Percentiles rank a stretch among this genome's conserved stretches.
Evolutionary conservation across 2,329 filamentous ascomycete species (phyloP).

Genomic region (Periglandula ipomoeae): DNA sequence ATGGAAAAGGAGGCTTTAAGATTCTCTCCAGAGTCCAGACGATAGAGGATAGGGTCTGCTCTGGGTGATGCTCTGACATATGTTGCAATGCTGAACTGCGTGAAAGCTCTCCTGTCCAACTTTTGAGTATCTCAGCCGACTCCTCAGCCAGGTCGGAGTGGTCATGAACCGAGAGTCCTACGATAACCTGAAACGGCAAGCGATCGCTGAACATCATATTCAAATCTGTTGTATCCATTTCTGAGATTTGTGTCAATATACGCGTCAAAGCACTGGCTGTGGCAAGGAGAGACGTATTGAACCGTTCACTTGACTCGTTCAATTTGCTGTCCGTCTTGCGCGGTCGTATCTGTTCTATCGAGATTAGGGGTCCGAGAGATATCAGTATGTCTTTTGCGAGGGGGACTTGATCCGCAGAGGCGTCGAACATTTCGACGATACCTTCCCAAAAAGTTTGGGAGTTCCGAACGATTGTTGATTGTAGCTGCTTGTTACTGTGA

Average conservation of each 20-base stretch:
- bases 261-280: constrained; percentile 54
- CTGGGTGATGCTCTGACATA: constrained; percentile 29
- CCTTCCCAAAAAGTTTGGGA: constrained; percentile 39
- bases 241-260: constrained; percentile 69
- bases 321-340: constrained; percentile 35
- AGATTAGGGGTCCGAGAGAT: constrained; percentile 60
- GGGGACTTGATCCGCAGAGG: constrained; percentile 59
- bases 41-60: constrained; percentile 33
- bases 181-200: constrained; percentile 61
- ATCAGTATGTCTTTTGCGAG: constrained; percentile 68
- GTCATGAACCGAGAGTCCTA: constrained; percentile 73
- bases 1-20: constrained; percentile 32
- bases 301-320: constrained; percentile 43
- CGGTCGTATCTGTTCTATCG: constrained; percentile 63
- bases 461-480: constrained; percentile 58
- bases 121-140: constrained; percentile 73
- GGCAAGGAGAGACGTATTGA: constrained; percentile 61
- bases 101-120: constrained; percentile 58
- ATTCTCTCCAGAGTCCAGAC: constrained; percentile 30
- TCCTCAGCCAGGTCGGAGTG: constrained; percentile 72
- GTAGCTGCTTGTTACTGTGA: constrained; percentile 48
- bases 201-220: constrained; percentile 59
- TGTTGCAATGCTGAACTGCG: constrained; percentile 31
- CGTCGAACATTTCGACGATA: constrained; percentile 63
- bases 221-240: constrained; percentile 63